phyloP scores from a whole-genome alignment of 2,329 filamentous ascomycete genomes.

The Chrysoporthe deuterocubensis region DNA sequence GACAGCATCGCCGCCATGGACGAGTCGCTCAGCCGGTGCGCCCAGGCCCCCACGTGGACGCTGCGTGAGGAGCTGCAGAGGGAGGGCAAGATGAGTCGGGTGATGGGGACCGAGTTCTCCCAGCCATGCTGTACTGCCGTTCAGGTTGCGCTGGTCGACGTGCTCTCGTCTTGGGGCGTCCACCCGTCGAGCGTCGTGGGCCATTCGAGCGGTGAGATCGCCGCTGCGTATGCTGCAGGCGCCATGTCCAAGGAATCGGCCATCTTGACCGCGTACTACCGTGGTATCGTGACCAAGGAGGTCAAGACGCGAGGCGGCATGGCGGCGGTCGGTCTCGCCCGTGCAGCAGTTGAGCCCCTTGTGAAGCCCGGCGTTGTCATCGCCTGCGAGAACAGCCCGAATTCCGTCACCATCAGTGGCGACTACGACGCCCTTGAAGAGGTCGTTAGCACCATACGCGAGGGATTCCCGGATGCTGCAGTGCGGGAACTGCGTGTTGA shows the following conservation, averaged over 20 bases:
- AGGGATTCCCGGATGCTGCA: constrained; percentile 33
- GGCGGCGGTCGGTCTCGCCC: constrained; percentile 6
- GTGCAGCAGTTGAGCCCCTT: constrained; percentile 1
- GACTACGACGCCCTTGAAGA: constrained; percentile 37
- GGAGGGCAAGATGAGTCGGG: constrained; percentile 22
- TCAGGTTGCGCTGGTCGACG: constrained; percentile 36
- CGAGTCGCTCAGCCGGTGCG: neutral
- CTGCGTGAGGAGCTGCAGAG: constrained; percentile 32
- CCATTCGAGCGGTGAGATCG: constrained; percentile 32
- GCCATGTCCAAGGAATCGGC: constrained; percentile 7
- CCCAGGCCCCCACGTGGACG: neutral
- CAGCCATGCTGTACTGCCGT: constrained; percentile 40
- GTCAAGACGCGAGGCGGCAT: constrained; percentile 1
- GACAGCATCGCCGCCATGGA: neutral
- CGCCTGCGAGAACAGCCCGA: constrained; percentile 28
- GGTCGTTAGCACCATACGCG: constrained; percentile 31
- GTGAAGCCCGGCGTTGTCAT: constrained; percentile 7
- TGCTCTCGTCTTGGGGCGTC: constrained; percentile 33
- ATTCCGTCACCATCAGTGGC: constrained; percentile 37
- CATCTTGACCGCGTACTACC: neutral
- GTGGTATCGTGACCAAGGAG: constrained; percentile 4
- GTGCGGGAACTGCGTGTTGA: constrained; percentile 33
- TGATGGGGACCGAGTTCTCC: constrained; percentile 35
- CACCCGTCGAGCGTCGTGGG: constrained; percentile 37
- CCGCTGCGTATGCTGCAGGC: constrained; percentile 19